phyloP scores from a whole-genome alignment of 106 monocot genomes.

The Triglochin maritima region DNA sequence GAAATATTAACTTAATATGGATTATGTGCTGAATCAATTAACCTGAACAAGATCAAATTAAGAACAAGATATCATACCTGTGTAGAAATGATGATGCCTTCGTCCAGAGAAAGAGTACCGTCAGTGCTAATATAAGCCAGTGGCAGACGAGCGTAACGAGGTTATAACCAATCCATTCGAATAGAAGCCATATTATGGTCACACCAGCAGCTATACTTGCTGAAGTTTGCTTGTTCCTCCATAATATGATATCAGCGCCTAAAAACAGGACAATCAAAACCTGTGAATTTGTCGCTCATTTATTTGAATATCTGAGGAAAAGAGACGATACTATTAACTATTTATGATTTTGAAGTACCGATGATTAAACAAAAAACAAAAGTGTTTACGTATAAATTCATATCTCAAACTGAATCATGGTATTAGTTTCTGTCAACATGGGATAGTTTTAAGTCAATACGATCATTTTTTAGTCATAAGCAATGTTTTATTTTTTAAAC shows the following conservation, averaged over 20 bases:
- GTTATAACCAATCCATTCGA: conserved; percentile 64
- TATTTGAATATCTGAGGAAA: too few relatives aligned
- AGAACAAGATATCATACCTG: conserved; percentile 18
- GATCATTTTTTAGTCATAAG: background rate
- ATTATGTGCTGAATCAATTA: background rate
- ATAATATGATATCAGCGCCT: conserved; percentile 59
- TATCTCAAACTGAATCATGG: conserved; percentile 1
- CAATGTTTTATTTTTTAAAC: background rate
- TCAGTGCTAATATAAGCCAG: conserved; percentile 39
- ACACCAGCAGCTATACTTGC: conserved; percentile 41
- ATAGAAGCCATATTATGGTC: conserved; percentile 63
- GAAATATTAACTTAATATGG: background rate
- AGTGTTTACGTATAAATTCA: background rate
- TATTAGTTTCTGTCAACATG: background rate
- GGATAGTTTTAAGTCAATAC: background rate
- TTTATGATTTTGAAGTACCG: background rate
- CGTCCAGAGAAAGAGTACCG: conserved; percentile 51
- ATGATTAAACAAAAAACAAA: background rate
- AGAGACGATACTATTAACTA: background rate
- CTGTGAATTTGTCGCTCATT: too few relatives aligned
- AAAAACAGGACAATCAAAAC: conserved; percentile 8
- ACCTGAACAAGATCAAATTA: background rate
- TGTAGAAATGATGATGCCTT: conserved; percentile 47
- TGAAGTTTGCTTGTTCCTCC: conserved; percentile 63
- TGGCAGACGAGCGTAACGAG: conserved; percentile 53